Evolutionary conservation across 192 early-diverging fungal genomes (phyloP).

Genomic region (Podila epigama): DNA sequence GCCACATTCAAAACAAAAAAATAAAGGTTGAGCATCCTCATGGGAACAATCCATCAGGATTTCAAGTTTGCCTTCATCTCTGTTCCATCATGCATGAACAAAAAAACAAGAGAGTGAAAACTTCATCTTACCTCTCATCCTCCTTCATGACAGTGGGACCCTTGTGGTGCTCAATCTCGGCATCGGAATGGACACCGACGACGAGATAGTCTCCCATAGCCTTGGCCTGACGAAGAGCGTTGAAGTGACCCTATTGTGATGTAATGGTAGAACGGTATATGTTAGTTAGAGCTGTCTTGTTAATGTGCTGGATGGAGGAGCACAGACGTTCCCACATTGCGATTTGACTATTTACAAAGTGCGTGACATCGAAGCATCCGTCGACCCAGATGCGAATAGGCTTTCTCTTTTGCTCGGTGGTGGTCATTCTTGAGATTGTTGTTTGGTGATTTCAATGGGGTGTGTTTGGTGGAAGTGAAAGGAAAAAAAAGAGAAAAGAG

Average conservation of each 20-base stretch:
- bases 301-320: background rate
- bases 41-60: too few species aligned
- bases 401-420: constrained; percentile 40
- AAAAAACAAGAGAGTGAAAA: background rate
- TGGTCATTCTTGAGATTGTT: constrained; percentile 21
- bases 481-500: background rate
- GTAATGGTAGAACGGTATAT: background rate
- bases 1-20: too few species aligned
- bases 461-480: background rate
- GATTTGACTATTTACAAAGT: constrained; percentile 75
- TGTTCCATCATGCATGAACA: too few species aligned
- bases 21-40: too few species aligned
- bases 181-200: constrained; percentile 96
- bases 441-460: background rate
- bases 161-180: constrained; percentile 91
- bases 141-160: constrained; percentile 98
- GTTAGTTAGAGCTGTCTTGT: background rate
- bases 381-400: constrained; percentile 80
- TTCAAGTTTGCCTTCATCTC: too few species aligned
- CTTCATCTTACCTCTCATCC: constrained; percentile 78
- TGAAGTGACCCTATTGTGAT: constrained; percentile 70
- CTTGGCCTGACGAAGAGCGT: constrained; percentile 96
- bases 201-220: constrained; percentile 95
- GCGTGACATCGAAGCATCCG: constrained; percentile 98
- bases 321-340: too few species aligned